These are phyloP conservation scores for Apiotrichum mycotoxinovorans DNA, from an alignment of 1,284 basidiomycete species.

Conservation along the genomic window DNA sequence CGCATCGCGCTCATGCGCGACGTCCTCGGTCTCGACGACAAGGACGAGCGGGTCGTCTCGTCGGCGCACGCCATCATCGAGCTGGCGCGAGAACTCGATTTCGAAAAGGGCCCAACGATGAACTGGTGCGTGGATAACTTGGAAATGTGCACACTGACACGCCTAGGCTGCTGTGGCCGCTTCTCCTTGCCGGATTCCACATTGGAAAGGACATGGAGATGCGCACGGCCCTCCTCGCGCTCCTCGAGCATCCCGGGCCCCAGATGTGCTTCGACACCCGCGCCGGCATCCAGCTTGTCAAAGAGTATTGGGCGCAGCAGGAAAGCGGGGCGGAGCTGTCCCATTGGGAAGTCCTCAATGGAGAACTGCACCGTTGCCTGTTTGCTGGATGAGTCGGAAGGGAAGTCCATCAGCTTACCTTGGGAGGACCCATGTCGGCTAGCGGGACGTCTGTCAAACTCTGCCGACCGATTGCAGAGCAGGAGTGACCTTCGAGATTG, in stretches of 20 bases:
- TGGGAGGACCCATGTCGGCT: no score
- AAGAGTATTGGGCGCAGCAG: slow-evolving; percentile 29
- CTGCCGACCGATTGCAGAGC: no score
- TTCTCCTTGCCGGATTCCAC: slow-evolving; percentile 41
- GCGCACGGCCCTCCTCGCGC: slow-evolving; percentile 27
- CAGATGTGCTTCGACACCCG: slow-evolving; percentile 44
- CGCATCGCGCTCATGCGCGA: slow-evolving; percentile 37
- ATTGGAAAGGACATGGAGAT: slow-evolving; percentile 30
- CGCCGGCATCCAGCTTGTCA: slow-evolving; percentile 24
- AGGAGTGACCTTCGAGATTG: no score
- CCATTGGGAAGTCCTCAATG: slow-evolving; percentile 17
- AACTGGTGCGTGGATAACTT: slow-evolving; percentile 32
- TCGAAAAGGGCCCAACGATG: slow-evolving; percentile 25
- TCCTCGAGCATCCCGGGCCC: slow-evolving; percentile 38
- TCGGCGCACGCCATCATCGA: slow-evolving; percentile 38
- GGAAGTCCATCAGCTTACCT: no score
- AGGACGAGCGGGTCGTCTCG: slow-evolving; percentile 32
- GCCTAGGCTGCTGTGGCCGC: slow-evolving; percentile 45
- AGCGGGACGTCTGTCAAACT: no score
- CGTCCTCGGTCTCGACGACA: slow-evolving; percentile 33
- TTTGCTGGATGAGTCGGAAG: slow-evolving; percentile 14
- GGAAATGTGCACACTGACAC: background rate
- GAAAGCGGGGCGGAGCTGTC: slow-evolving; percentile 16
- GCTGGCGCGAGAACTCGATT: slow-evolving; percentile 33
- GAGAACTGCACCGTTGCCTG: slow-evolving; percentile 13